Evolutionary conservation across 1,284 basidiomycete species (phyloP), one percentile per base, ranked within the genome.

Genomic region (Heterobasidion irregulare): DNA sequence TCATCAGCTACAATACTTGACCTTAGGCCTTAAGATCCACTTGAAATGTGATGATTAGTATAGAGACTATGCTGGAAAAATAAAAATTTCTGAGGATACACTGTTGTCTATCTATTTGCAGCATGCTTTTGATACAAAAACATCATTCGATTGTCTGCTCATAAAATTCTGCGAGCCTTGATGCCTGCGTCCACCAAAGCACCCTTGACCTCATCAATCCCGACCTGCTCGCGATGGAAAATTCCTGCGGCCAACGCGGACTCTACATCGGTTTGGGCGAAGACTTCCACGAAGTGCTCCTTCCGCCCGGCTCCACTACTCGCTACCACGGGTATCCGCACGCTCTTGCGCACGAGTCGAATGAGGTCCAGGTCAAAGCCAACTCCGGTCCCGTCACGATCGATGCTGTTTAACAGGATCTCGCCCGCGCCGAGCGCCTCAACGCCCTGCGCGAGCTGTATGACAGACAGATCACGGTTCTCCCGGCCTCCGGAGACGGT

Each of bases 221-320:
- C 68, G 6, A 98, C 93, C 69, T 98, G 90, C 56, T 80, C 82
- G 36, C 97, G 77, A 72, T 99, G 97, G 74, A 99, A 99, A 63
- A 99, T 98, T 4, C 97, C 97, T 15, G 97, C 97, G 4, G 97
- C 97, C 55, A 99, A 73, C 0, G 92, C 97, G 36, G 97, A 94
- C 71, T 99, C 97, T 0, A 87, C 93, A 2, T 74, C 77, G 4
- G 92, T 94, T 63, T 80, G 72, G 56, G 75, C 67, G 69, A 98
- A 98, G 16, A 97, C 89, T 54, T 94, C 81, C 35, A 85, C 79
- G 69, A 99, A 99, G 72, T 99, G 92, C 53, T 81, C 77, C 9
- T 79, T 72, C 38, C 72, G 76, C 6, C 97, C 97, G 26, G 97
- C 97, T 1, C 95, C 96, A 58, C 92, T 96, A 67, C 89, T 93